phyloP scores from a whole-genome alignment of 1,284 basidiomycete genomes.

The Inonotus obliquus region DNA sequence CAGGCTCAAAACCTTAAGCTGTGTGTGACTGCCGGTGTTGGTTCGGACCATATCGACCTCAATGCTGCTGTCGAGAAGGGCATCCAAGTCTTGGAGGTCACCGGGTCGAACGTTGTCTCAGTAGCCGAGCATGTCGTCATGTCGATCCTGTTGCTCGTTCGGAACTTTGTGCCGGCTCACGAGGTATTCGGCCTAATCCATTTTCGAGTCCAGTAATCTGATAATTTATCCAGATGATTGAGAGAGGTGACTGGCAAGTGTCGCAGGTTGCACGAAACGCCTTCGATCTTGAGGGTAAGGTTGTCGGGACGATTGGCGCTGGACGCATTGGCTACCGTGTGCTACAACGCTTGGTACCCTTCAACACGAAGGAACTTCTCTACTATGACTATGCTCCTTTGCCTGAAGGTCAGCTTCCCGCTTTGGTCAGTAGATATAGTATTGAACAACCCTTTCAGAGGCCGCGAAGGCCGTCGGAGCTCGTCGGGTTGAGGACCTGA shows the following conservation, averaged over 20 bases:
- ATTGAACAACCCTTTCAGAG: conserved; percentile 32
- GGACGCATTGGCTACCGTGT: conserved; percentile 90
- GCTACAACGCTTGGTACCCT: conserved; percentile 81
- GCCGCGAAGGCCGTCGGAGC: conserved; percentile 70
- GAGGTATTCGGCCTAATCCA: conserved; percentile 36
- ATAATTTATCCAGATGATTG: conserved; percentile 57
- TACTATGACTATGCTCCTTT: conserved; percentile 91
- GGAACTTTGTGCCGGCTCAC: conserved; percentile 83
- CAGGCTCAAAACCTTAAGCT: conserved; percentile 90
- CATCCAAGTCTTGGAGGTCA: conserved; percentile 79
- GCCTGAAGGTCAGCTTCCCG: conserved; percentile 46
- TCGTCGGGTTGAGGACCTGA: conserved; percentile 76
- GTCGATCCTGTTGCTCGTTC: conserved; percentile 79
- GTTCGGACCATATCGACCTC: conserved; percentile 91
- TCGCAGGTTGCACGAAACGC: conserved; percentile 77
- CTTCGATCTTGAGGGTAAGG: conserved; percentile 89
- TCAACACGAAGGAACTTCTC: conserved; percentile 87
- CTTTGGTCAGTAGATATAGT: background rate
- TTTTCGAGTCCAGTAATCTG: background rate
- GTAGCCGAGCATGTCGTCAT: conserved; percentile 90
- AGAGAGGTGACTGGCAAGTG: conserved; percentile 82
- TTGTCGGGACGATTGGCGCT: conserved; percentile 85
- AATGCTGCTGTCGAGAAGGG: conserved; percentile 81
- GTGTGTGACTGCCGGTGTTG: conserved; percentile 92
- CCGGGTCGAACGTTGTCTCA: conserved; percentile 85